Evolutionary conservation across 2,329 filamentous ascomycete species (phyloP).

Genomic region (Cryphonectria parasitica): DNA sequence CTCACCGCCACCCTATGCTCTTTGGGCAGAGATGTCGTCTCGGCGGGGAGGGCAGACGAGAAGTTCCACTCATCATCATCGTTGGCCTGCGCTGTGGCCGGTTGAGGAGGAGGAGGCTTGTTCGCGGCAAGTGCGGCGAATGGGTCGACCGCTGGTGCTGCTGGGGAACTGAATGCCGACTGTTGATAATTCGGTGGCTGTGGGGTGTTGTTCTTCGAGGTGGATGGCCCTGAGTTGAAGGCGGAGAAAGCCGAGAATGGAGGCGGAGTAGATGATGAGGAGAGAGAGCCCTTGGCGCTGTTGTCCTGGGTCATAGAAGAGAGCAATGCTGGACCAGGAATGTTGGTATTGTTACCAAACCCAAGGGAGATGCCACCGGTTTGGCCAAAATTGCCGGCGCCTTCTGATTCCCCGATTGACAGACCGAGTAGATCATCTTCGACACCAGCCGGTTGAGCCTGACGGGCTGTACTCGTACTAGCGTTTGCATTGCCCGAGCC

Average conservation of each 20-base stretch:
- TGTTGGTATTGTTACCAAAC: slow-evolving; percentile 69
- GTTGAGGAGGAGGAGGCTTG: slow-evolving; percentile 39
- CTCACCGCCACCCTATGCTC: slow-evolving; percentile 70
- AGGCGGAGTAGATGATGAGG: slow-evolving; percentile 48
- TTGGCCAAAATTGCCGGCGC: slow-evolving; percentile 62
- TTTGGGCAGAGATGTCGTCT: slow-evolving; percentile 52
- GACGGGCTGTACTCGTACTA: slow-evolving; percentile 43
- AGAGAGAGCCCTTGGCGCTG: slow-evolving; percentile 54
- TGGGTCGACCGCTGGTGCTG: slow-evolving; percentile 51
- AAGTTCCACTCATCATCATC: slow-evolving; percentile 96
- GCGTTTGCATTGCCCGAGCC: slow-evolving; percentile 41
- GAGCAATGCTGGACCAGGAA: slow-evolving; percentile 67
- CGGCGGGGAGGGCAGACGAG: slow-evolving; percentile 77
- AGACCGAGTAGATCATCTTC: slow-evolving; percentile 92
- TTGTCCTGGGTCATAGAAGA: slow-evolving; percentile 66
- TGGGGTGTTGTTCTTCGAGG: slow-evolving; percentile 57
- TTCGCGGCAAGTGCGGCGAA: slow-evolving; percentile 55
- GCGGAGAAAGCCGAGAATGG: slow-evolving; percentile 59
- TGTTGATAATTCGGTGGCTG: slow-evolving; percentile 54
- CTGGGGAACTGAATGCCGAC: slow-evolving; percentile 50
- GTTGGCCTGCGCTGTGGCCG: slow-evolving; percentile 42
- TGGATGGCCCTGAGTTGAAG: slow-evolving; percentile 54
- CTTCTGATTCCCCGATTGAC: slow-evolving; percentile 69
- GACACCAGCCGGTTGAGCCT: slow-evolving; percentile 61
- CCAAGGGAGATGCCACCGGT: slow-evolving; percentile 84